These are phyloP conservation scores for Melaleuca quinquenervia DNA, from an alignment of 345 rosid genomes.

Conservation along the genomic window DNA sequence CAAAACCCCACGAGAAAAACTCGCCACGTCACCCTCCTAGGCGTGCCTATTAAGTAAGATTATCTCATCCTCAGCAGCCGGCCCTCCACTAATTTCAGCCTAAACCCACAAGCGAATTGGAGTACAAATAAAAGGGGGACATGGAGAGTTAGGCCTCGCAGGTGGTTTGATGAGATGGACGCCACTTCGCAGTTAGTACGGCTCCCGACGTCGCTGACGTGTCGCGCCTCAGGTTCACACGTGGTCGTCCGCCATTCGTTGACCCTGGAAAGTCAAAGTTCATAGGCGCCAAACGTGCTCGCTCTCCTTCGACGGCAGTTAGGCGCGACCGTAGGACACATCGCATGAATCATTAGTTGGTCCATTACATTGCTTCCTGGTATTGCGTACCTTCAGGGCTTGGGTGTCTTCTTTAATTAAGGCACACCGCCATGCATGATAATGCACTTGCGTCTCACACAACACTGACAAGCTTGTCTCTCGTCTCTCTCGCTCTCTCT, in stretches of 20 bases:
- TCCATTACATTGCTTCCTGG: background rate
- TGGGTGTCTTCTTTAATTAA: background rate
- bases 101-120: background rate
- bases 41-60: background rate
- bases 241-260: conserved; percentile 5
- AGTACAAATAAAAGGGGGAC: background rate
- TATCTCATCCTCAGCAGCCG: background rate
- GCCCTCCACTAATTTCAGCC: conserved; percentile 2
- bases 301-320: conserved; percentile 35
- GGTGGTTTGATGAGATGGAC: background rate
- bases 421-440: background rate
- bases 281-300: conserved; percentile 2
- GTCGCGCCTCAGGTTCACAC: background rate
- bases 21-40: background rate
- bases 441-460: background rate
- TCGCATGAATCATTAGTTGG: background rate
- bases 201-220: background rate
- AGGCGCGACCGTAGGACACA: conserved; percentile 22
- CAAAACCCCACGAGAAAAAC: background rate
- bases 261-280: conserved; percentile 1
- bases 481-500: background rate
- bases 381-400: background rate
- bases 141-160: conserved; percentile 6
- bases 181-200: background rate
- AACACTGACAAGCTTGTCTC: background rate